Conservation (phyloP, 1,284 basidiomycete genomes). For the Moniliophthora roreri region DNA sequence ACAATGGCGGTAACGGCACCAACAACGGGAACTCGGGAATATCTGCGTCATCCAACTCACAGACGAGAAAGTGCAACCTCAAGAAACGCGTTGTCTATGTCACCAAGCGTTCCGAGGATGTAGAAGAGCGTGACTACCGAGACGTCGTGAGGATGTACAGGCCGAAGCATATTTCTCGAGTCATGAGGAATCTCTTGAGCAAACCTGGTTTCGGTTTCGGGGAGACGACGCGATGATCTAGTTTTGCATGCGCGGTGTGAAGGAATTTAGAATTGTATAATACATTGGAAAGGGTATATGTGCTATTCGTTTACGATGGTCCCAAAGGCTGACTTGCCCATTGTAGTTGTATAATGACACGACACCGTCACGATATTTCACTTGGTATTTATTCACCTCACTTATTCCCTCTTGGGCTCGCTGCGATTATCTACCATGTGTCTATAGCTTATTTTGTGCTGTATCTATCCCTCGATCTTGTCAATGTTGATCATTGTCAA, state of each 20-base stretch:
- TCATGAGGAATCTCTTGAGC: slow-evolving; percentile 1
- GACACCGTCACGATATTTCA: too few relatives aligned
- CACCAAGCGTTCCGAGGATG: neutral
- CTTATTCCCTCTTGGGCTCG: too few relatives aligned
- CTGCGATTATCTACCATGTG: too few relatives aligned
- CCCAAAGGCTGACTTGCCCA: too few relatives aligned
- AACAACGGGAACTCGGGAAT: too few relatives aligned
- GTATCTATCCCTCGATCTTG: too few relatives aligned
- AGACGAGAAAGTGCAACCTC: neutral
- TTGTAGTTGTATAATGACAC: too few relatives aligned
- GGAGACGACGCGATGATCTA: neutral
- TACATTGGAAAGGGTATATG: too few relatives aligned
- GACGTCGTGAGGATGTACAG: slow-evolving; percentile 3
- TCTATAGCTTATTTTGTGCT: too few relatives aligned
- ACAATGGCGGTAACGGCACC: neutral
- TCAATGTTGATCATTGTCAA: too few relatives aligned
- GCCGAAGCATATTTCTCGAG: neutral
- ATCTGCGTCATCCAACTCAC: neutral
- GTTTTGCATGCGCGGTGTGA: neutral
- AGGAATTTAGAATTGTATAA: neutral
- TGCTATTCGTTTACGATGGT: too few relatives aligned
- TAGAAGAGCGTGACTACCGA: neutral
- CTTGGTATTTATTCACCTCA: too few relatives aligned
- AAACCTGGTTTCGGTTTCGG: neutral
- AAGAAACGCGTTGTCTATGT: neutral